Percentiles rank a stretch among this genome's conserved stretches.
Conservation (phyloP, 441 rosid species). For the Breynia disticha region DNA sequence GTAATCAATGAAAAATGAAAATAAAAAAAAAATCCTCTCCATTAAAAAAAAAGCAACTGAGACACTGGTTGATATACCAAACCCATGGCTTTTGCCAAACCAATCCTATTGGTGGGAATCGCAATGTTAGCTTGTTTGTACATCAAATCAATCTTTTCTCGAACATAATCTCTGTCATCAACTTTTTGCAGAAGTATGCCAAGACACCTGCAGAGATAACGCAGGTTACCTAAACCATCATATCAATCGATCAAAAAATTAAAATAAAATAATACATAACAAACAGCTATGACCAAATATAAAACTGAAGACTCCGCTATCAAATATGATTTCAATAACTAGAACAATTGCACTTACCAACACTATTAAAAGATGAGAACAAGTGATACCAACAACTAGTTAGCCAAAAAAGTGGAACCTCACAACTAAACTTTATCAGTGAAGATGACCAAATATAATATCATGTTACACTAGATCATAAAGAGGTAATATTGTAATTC, state of each 20-base stretch:
- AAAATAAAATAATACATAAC: neutral
- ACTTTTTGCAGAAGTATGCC: conserved; percentile 97
- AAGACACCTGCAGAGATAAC: conserved; percentile 51
- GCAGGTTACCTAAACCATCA: neutral
- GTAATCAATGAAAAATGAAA: conserved; percentile 16
- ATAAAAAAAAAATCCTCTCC: neutral
- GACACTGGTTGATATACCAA: conserved; percentile 46
- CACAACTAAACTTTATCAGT: neutral
- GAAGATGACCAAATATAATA: neutral
- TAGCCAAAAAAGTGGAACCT: too few species aligned
- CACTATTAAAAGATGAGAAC: neutral
- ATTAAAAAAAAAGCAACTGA: conserved; percentile 4
- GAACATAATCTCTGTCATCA: conserved; percentile 78
- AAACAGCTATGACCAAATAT: too few species aligned
- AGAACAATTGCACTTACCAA: neutral
- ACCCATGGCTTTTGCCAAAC: conserved; percentile 99
- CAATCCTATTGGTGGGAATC: conserved; percentile 89
- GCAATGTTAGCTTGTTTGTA: conserved; percentile 81
- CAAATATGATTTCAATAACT: neutral
- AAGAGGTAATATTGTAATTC: neutral
- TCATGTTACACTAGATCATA: neutral
- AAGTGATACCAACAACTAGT: too few species aligned
- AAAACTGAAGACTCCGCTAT: neutral
- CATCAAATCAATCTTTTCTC: conserved; percentile 87
- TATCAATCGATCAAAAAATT: too few species aligned